Evolutionary conservation across 129 eudicot genomes (phyloP), one percentile per base, ranked within the genome.

Genomic region (Flaveria sonorensis): DNA sequence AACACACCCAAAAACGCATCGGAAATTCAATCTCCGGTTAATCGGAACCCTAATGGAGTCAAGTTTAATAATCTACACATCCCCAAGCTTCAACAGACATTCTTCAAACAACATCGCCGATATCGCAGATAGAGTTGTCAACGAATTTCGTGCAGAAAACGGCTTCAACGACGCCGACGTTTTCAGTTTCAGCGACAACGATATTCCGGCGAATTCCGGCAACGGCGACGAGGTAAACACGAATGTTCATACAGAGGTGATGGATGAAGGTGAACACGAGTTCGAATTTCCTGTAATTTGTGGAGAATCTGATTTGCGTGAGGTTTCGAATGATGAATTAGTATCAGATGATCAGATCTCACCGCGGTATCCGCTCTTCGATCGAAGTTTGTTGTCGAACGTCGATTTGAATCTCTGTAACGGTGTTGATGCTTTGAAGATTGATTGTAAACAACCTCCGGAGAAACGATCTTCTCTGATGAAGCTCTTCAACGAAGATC

Each of bases 91-190:
- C 86, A 83, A 57, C 82, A 74, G 62, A 71, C 77, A 87, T 70
- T 87, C 92, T 7, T 82, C 86, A 4, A 50, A 56, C 36, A 70
- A 24, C 7, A 80, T 85, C 50, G 78, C 88, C 1, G 68, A 82
- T 26, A 84, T 92, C 20, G 96, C 97, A 0, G 89, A 85, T 42
- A 76, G 97, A 40, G 97, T 89, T 6, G 89, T 87, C 14, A 40
- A 72, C 0, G 86, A 90, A 52, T 77, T 87, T 63, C 71, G 53
- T 10, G 15, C 42, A 3, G 79, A 86, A 0, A 79, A 77, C 7
- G 16, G 57, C 3, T 50, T 77, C 18, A 2, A 61, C 68, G 21
- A 43, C 21, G 81, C 84, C 3, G 79, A 76, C 18, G 12, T 39
- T 13, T 67, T 47, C 64, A 18, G 2, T 18, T 70, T 77, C 68